Evolutionary conservation across 2,329 filamentous ascomycete genomes (phyloP), one percentile per base, ranked within the genome.

Genomic region (Trichoderma endophyticum): DNA sequence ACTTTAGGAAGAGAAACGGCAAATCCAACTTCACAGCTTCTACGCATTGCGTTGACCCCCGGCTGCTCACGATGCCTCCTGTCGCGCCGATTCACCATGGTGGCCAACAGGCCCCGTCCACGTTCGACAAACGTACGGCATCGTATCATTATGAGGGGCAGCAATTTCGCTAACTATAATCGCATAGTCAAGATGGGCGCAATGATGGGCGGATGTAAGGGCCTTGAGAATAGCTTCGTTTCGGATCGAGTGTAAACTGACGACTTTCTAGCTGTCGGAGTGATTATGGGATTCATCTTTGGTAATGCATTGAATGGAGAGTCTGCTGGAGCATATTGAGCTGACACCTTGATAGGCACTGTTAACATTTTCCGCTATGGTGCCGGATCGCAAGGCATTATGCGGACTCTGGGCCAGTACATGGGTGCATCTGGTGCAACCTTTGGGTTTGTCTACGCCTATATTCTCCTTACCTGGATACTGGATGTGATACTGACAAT

Each of bases 201-300:
- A 74, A 91, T 99, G 91, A 98, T 98, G 94, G 96, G 96, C 77
- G 93, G 94, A 81, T 97, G 95, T 98, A 92, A 79, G 94, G 89
- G 66, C 68, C 48, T 59, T n/a, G 26, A 36, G n/a, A 14, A 65
- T 56, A 39, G 36, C 9, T 5, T 12, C 7, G 39, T 36, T 67
- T 60, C 28, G 32, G 61, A 65, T 51, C n/a, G 54, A 14, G 21
- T 3, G 28, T 18, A 26, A 60, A 70, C 83, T 85, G 77, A 85
- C 75, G 21, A 71, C 43, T 15, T 34, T 66, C 26, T 73, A 98
- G 96, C 94, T 83, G 96, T 99, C 74, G 96, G 96, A 74, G 87
- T 93, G 67, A 97, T 97, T 81, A 98, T 99, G 84, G 96, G 96
- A 75, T 98, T 99, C 86, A 97, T 99, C 78, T 97, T 96, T 78